A percentile compares a stretch with the other conserved stretches of the same genome.
These are phyloP conservation scores for Metschnikowia cubensis DNA, from an alignment of 805 yeast genomes.

Conservation along the genomic window DNA sequence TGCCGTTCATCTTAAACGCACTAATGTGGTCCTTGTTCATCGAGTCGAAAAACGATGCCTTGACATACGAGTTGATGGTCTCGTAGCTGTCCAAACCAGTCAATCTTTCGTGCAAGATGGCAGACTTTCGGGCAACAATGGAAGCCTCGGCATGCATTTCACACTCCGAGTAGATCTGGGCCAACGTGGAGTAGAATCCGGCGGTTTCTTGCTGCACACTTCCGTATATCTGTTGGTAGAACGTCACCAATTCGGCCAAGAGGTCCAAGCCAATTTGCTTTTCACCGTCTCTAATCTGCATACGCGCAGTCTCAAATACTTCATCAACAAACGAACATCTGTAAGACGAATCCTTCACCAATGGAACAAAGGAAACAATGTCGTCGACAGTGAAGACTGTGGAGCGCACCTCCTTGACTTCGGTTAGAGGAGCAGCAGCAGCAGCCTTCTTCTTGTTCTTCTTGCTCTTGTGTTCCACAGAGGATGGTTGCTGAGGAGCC, in stretches of 20 bases:
- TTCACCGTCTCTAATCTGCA: constrained; percentile 38
- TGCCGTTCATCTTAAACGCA: constrained; percentile 57
- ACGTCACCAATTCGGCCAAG: constrained; percentile 63
- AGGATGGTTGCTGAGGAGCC: constrained; percentile 15
- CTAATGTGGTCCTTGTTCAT: constrained; percentile 54
- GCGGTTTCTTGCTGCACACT: constrained; percentile 75
- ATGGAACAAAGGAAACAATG: constrained; percentile 65
- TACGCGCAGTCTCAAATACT: constrained; percentile 61
- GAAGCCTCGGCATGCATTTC: constrained; percentile 57
- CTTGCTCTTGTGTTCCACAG: constrained; percentile 22
- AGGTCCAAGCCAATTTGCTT: constrained; percentile 57
- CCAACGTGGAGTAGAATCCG: constrained; percentile 58
- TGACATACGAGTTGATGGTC: constrained; percentile 64
- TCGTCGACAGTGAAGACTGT: constrained; percentile 58
- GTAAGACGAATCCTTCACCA: constrained; percentile 67
- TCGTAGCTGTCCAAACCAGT: constrained; percentile 79
- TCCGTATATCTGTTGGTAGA: constrained; percentile 84
- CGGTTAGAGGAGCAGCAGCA: not conserved
- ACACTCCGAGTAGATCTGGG: constrained; percentile 62
- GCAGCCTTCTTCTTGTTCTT: constrained; percentile 28
- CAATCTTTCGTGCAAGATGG: constrained; percentile 72
- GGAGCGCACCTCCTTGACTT: constrained; percentile 17
- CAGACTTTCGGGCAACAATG: constrained; percentile 61
- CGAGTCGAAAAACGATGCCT: constrained; percentile 70
- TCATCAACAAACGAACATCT: constrained; percentile 70